Conservation (phyloP, 345 rosid species). For the Salix suchowensis region DNA sequence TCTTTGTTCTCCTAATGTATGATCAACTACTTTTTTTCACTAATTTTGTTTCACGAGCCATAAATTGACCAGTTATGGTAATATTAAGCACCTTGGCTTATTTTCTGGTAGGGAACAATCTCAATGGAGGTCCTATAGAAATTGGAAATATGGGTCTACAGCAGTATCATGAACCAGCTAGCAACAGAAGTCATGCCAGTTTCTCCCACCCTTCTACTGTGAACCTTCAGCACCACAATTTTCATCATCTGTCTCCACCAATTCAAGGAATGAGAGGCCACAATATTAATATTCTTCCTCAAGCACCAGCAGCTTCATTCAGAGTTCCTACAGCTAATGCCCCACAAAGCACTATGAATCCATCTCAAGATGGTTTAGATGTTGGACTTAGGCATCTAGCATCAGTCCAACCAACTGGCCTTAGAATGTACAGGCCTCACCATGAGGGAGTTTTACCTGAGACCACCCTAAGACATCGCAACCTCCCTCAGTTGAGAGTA, state of each 20-base stretch:
- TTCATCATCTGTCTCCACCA: constrained; percentile 42
- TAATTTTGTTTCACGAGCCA: neutral
- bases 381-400: constrained; percentile 46
- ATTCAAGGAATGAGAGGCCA: constrained; percentile 60
- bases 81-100: neutral
- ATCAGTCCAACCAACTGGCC: constrained; percentile 42
- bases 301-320: constrained; percentile 41
- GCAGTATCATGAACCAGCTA: constrained; percentile 40
- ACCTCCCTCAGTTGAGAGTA: constrained; percentile 52
- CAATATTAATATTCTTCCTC: constrained; percentile 43
- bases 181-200: constrained; percentile 41
- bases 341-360: constrained; percentile 33
- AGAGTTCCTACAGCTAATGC: constrained; percentile 37
- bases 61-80: neutral
- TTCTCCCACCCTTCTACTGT: constrained; percentile 38
- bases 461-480: constrained; percentile 42
- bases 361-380: constrained; percentile 46
- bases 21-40: neutral
- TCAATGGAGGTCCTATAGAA: constrained; percentile 43
- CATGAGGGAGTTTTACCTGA: constrained; percentile 21
- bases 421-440: constrained; percentile 42
- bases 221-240: constrained; percentile 34
- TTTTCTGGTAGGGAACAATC: constrained; percentile 34
- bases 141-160: constrained; percentile 37
- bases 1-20: neutral